Evolutionary conservation across 768 basidiomycete genomes (phyloP).

Genomic region (Russula virescens): DNA sequence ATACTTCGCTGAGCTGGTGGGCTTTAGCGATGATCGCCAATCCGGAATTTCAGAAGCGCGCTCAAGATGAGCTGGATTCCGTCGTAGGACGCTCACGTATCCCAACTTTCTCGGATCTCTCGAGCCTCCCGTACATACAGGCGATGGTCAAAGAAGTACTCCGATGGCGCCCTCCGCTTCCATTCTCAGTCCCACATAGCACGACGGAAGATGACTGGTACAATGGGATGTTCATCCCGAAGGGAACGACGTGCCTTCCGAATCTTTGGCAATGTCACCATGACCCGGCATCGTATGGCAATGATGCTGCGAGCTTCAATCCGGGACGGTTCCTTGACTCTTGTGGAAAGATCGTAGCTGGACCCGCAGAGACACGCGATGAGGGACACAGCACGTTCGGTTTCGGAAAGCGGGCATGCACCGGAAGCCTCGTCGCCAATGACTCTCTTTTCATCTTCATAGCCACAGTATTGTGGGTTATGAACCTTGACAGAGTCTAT

Average conservation of each 20-base stretch:
- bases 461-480: conserved; percentile 22
- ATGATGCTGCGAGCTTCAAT: conserved; percentile 21
- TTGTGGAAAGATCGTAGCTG: background rate
- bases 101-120: conserved; percentile 20
- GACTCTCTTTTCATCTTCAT: conserved; percentile 23
- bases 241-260: conserved; percentile 31
- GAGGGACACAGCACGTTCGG: conserved; percentile 20
- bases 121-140: conserved; percentile 20
- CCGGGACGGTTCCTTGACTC: conserved; percentile 22
- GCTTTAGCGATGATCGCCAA: conserved; percentile 20
- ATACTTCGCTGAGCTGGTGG: conserved; percentile 12
- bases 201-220: conserved; percentile 30
- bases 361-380: background rate
- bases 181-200: background rate
- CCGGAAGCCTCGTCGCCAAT: conserved; percentile 27
- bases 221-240: conserved; percentile 31
- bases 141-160: conserved; percentile 23
- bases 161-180: conserved; percentile 1
- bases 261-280: conserved; percentile 23
- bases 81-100: conserved; percentile 21
- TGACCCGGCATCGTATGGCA: conserved; percentile 7
- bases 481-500: conserved; percentile 12
- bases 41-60: conserved; percentile 19
- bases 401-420: conserved; percentile 23
- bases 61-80: conserved; percentile 23